These are phyloP conservation scores for Beauveria caledonica DNA, from an alignment of 2,329 filamentous ascomycete species.

Conservation along the genomic window DNA sequence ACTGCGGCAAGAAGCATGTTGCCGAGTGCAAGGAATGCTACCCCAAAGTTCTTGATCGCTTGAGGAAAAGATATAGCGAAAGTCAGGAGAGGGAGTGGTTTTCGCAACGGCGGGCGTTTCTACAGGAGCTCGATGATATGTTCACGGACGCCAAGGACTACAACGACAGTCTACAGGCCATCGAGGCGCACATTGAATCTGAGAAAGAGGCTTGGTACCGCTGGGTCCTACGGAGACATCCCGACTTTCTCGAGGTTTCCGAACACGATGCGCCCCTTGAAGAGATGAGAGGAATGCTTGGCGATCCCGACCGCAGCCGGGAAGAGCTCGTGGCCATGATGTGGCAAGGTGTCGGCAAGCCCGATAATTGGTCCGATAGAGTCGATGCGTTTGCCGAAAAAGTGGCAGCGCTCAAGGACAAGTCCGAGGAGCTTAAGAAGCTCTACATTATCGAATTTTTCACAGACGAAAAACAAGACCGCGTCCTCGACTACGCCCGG, in stretches of 20 bases:
- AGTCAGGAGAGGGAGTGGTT: slow-evolving; percentile 42
- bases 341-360: slow-evolving; percentile 28
- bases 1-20: slow-evolving; percentile 35
- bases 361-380: slow-evolving; percentile 23
- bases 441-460: slow-evolving; percentile 36
- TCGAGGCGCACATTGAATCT: slow-evolving; percentile 42
- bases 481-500: slow-evolving; percentile 24
- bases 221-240: slow-evolving; percentile 32
- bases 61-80: slow-evolving; percentile 31
- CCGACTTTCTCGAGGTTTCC: slow-evolving; percentile 29
- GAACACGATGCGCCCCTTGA: slow-evolving; percentile 22
- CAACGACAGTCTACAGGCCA: slow-evolving; percentile 33
- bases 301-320: slow-evolving; percentile 29
- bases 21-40: slow-evolving; percentile 42
- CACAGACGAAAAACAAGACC: slow-evolving; percentile 26
- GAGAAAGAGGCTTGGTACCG: slow-evolving; percentile 48
- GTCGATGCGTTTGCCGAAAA: slow-evolving; percentile 27
- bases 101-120: slow-evolving; percentile 37
- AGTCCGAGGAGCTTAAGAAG: slow-evolving; percentile 26
- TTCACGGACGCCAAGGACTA: slow-evolving; percentile 39
- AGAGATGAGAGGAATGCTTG: slow-evolving; percentile 27
- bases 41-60: slow-evolving; percentile 35
- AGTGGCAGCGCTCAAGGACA: slow-evolving; percentile 23
- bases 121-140: slow-evolving; percentile 40
- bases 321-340: slow-evolving; percentile 30